Evolutionary conservation across 2,329 filamentous ascomycete species (phyloP), one percentile per base, ranked within the genome.

Genomic region (Cytospora schulzeri): DNA sequence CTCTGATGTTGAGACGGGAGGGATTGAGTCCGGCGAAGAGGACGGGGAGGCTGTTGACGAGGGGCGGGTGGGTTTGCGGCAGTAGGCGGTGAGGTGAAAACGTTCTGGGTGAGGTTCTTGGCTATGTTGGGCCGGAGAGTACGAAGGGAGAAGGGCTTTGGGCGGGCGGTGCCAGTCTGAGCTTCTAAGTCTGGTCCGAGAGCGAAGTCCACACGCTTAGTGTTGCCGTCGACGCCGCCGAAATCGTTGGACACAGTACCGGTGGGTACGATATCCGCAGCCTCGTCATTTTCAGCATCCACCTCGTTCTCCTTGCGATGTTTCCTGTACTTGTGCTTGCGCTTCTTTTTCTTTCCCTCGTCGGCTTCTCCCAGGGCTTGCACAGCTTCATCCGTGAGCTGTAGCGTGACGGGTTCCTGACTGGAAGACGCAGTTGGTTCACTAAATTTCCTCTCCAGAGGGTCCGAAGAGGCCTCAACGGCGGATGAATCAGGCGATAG

Each of bases 21-120:
- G 6, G 86, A 88, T 63, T 76, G 85, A 2, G 85, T 83, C 26
- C 86, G 82, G 55, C 84, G 84, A 9, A 85, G 26, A 71, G 70
- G 66, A 72, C 72, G 62, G 70, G 68, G 54, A 68, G 70, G 68
- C 72, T 67, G 67, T 70, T 61, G 65, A 61, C 57, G 24, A 9
- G 45, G 53, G 2, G 50, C 31, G 24, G 29, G 33, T 11, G 69
- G 57, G 29, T 71, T 73, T 51, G 55, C 31, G 70, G 70, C 22
- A 14, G 35, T 62, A 35, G 73, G 67, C 24, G 60, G 68, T 14
- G 62, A 35, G 7, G 66, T 76, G 68, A 89, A 88, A 65, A 88
- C 85, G 61, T 83, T 88, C 72, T 85, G 84, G 1, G 85, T 83
- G 2, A 88, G 79, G 33, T 85, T 79, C 66, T 83, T 85, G 3